Conservation (phyloP, 2,329 filamentous ascomycete genomes). For the Fusarium phyllophilum region DNA sequence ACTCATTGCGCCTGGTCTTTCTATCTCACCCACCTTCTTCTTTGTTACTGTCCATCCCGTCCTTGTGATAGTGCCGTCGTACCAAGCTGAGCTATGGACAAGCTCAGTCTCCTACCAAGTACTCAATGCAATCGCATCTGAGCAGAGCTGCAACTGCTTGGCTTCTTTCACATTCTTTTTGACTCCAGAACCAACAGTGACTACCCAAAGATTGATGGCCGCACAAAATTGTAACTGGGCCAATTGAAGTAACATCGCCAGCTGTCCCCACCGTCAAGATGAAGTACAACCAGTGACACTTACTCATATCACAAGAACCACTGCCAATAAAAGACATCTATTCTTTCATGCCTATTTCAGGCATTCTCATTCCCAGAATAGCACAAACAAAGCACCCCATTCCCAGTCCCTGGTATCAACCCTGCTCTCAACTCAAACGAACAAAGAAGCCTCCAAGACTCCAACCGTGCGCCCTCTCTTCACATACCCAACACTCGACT, state of each 20-base stretch:
- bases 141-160: rapidly evolving
- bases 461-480: not conserved
- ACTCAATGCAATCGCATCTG: not conserved
- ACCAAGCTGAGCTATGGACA: not conserved
- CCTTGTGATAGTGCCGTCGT: rapidly evolving
- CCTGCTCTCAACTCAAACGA: not conserved
- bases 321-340: not conserved
- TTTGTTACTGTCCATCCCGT: not conserved
- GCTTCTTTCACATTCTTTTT: rapidly evolving
- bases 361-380: not conserved
- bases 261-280: rapidly evolving
- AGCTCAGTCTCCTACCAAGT: not conserved
- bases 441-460: not conserved
- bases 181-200: rapidly evolving
- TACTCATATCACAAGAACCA: not conserved
- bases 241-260: not conserved
- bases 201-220: not conserved
- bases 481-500: too few species aligned
- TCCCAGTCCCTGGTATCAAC: too few species aligned
- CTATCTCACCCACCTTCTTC: rapidly evolving
- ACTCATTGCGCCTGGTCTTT: rapidly evolving
- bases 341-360: not conserved
- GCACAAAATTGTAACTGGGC: not conserved
- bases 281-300: not conserved
- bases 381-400: not conserved